Percentiles rank a stretch among this genome's conserved stretches.
phyloP scores from a whole-genome alignment of 768 basidiomycete species.

The Boletus subcaerulescens region DNA sequence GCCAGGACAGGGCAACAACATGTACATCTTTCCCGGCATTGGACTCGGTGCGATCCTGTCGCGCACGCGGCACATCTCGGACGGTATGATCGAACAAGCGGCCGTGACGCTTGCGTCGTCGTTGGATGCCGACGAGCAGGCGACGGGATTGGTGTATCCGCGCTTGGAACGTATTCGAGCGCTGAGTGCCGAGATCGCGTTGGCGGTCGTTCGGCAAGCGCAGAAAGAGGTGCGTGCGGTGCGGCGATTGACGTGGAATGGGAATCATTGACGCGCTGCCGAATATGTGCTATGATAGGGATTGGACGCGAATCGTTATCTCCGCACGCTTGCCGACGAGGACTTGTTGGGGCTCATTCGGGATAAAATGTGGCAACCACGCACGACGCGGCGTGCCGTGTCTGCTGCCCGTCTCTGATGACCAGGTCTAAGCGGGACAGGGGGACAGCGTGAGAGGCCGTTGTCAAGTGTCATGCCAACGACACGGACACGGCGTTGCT shows the following conservation, averaged over 20 bases:
- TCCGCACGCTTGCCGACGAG: constrained; percentile 47
- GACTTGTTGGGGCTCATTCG: constrained; percentile 48
- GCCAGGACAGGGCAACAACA: constrained; percentile 80
- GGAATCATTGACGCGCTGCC: not conserved
- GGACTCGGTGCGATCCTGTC: constrained; percentile 63
- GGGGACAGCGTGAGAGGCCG: not conserved
- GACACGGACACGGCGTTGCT: too few relatives aligned
- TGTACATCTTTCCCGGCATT: constrained; percentile 65
- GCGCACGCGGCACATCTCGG: constrained; percentile 57
- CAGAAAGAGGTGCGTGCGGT: constrained; percentile 53
- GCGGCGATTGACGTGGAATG: not conserved
- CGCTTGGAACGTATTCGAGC: constrained; percentile 64
- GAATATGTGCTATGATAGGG: constrained; percentile 6
- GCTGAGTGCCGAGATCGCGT: constrained; percentile 59
- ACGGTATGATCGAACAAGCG: constrained; percentile 66
- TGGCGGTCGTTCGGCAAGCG: constrained; percentile 60
- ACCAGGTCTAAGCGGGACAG: not conserved
- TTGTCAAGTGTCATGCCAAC: not conserved
- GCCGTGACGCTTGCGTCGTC: constrained; percentile 59
- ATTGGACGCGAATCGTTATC: constrained; percentile 44
- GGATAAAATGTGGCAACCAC: constrained; percentile 56
- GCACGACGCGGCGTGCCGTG: not conserved
- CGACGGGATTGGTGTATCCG: constrained; percentile 61
- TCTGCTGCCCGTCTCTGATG: constrained; percentile 16
- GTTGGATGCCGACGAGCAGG: constrained; percentile 52